Conservation (phyloP, 2,329 filamentous ascomycete genomes). For the Knufia petricola region DNA sequence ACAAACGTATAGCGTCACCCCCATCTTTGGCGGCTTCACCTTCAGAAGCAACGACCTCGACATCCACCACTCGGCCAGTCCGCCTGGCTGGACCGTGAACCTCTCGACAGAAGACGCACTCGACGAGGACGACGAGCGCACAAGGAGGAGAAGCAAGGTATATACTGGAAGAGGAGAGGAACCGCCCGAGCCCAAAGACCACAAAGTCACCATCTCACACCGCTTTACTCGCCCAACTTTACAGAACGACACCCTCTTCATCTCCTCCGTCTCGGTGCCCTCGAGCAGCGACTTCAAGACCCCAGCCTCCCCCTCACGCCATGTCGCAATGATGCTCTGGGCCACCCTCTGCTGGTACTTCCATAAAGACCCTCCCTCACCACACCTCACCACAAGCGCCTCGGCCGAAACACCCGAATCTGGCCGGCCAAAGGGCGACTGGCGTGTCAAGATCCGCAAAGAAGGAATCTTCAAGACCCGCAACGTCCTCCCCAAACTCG, state of each 20-base stretch:
- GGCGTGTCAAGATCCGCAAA: constrained; percentile 72
- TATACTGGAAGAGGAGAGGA: constrained; percentile 8
- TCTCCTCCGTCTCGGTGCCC: constrained; percentile 82
- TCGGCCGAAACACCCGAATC: constrained; percentile 56
- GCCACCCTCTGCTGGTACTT: constrained; percentile 96
- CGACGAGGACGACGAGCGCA: constrained; percentile 19
- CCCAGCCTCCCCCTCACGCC: constrained; percentile 68
- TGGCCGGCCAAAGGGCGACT: constrained; percentile 73
- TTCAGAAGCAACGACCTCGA: constrained; percentile 77
- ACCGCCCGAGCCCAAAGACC: not conserved
- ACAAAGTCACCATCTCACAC: constrained; percentile 30
- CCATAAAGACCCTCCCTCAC: constrained; percentile 66
- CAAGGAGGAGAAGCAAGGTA: constrained; percentile 16
- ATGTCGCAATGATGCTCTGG: constrained; percentile 96
- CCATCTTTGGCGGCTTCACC: constrained; percentile 82
- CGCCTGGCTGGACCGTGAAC: constrained; percentile 82
- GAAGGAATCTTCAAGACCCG: constrained; percentile 81
- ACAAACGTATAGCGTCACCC: constrained; percentile 58
- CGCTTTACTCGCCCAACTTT: constrained; percentile 68
- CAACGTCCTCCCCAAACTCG: constrained; percentile 78
- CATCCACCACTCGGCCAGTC: constrained; percentile 60
- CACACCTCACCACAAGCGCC: constrained; percentile 51
- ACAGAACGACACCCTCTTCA: constrained; percentile 72
- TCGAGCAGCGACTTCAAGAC: constrained; percentile 71
- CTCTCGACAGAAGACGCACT: constrained; percentile 58